phyloP scores from a whole-genome alignment of 2,329 filamentous ascomycete genomes.

The Colletotrichum phormii region DNA sequence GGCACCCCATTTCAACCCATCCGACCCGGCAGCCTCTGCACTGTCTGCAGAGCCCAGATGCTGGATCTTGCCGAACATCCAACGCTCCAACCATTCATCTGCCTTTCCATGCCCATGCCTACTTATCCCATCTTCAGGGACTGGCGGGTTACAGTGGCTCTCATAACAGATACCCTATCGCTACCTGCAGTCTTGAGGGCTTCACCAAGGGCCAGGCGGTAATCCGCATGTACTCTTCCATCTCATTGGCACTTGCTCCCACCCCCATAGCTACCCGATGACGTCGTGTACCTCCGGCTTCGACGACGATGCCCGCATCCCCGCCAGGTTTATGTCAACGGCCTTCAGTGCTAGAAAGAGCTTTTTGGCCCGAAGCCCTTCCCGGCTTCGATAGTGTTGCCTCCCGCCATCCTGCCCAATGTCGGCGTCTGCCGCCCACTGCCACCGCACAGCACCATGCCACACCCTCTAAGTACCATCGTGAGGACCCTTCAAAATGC shows the following conservation, averaged over 20 bases:
- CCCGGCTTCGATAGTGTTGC: conserved; percentile 14
- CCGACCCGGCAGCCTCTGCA: conserved; percentile 13
- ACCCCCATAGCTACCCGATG: conserved; percentile 35
- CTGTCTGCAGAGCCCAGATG: conserved; percentile 28
- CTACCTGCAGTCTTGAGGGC: conserved; percentile 1
- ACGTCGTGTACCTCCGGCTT: conserved; percentile 32
- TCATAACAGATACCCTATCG: neutral
- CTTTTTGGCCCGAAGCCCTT: conserved; percentile 26
- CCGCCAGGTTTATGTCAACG: conserved; percentile 35
- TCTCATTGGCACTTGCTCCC: conserved; percentile 1
- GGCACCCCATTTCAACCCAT: conserved; percentile 10
- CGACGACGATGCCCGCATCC: conserved; percentile 28
- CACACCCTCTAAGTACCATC: conserved; percentile 23
- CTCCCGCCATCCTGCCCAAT: conserved; percentile 24
- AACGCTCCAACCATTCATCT: conserved; percentile 22
- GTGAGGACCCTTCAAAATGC: conserved; percentile 26
- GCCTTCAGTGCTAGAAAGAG: conserved; percentile 27
- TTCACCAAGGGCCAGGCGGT: conserved; percentile 3
- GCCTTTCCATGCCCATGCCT: conserved; percentile 1
- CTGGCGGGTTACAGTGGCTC: conserved; percentile 18
- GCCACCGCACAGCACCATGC: conserved; percentile 10
- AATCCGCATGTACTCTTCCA: conserved; percentile 7
- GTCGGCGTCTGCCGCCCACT: conserved; percentile 21
- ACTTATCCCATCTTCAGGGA: conserved; percentile 24
- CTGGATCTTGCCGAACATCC: conserved; percentile 35